Conservation (phyloP, 208 protist species). For the Novymonas esmeraldas region DNA sequence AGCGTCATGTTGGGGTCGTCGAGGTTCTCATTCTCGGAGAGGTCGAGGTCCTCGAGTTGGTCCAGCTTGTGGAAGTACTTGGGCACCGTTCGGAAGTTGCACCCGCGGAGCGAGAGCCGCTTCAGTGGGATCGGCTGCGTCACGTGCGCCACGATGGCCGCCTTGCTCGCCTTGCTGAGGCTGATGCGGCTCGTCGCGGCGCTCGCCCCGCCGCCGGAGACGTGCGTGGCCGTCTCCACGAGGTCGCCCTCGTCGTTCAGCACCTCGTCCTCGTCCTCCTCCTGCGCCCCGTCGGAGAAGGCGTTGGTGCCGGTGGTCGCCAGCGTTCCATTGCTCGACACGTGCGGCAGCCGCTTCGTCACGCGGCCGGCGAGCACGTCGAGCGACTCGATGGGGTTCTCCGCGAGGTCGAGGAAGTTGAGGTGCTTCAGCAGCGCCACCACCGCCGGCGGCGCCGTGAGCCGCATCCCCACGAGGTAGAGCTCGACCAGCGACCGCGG, state of each 20-base stretch:
- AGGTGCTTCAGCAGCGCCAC: constrained; percentile 62
- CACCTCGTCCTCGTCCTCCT: constrained; percentile 16
- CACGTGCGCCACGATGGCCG: constrained; percentile 60
- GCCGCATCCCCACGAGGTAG: constrained; percentile 59
- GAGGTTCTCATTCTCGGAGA: constrained; percentile 82
- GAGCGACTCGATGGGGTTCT: constrained; percentile 84
- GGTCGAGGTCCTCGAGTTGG: constrained; percentile 78
- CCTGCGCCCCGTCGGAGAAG: constrained; percentile 3
- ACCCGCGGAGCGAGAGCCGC: constrained; percentile 67
- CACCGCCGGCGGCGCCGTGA: constrained; percentile 74
- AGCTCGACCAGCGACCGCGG: constrained; percentile 67
- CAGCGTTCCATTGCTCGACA: constrained; percentile 23
- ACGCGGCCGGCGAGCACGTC: constrained; percentile 85
- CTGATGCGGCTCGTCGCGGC: constrained; percentile 49
- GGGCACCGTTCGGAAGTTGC: constrained; percentile 73
- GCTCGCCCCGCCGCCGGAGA: constrained; percentile 31
- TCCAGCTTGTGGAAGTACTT: constrained; percentile 91
- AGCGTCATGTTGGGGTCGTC: constrained; percentile 90
- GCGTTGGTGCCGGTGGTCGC: constrained; percentile 24
- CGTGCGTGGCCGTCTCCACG: constrained; percentile 35
- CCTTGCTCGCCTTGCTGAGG: constrained; percentile 76
- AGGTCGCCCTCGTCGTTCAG: too few relatives aligned
- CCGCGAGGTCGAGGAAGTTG: constrained; percentile 65
- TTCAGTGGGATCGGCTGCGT: constrained; percentile 71
- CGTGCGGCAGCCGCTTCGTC: constrained; percentile 50